Evolutionary conservation across 2,329 filamentous ascomycete genomes (phyloP).

Genomic region (Stemphylium vesicarium): DNA sequence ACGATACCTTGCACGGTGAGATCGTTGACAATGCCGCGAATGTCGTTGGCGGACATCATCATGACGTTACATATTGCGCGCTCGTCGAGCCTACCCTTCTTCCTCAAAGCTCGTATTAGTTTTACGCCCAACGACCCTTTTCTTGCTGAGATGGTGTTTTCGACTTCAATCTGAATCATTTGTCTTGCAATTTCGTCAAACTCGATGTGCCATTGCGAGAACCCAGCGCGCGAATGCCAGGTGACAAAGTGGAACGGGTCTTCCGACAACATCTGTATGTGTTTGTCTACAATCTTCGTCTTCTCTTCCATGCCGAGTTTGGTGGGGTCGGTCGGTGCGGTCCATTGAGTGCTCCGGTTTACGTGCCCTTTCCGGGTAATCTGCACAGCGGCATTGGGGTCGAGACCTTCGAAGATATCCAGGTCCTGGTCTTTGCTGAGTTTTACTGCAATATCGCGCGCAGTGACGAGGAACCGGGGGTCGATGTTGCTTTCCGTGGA

Average conservation of each 20-base stretch:
- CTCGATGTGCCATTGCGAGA: conserved; percentile 82
- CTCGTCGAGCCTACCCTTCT: conserved; percentile 93
- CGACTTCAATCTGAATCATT: conserved; percentile 78
- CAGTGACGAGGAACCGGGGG: conserved; percentile 46
- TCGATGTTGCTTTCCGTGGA: conserved; percentile 41
- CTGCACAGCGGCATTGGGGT: conserved; percentile 36
- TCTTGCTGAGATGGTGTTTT: conserved; percentile 77
- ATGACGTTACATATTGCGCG: conserved; percentile 82
- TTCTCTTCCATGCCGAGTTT: conserved; percentile 33
- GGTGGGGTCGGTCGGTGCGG: conserved; percentile 34
- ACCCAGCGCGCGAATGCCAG: conserved; percentile 67
- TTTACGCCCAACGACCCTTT: conserved; percentile 80
- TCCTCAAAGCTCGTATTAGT: conserved; percentile 81
- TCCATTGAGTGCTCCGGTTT: conserved; percentile 27
- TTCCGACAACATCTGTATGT: conserved; percentile 74
- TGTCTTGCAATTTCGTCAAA: conserved; percentile 74
- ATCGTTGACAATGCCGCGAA: conserved; percentile 81
- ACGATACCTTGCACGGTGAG: conserved; percentile 88
- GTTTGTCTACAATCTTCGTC: conserved; percentile 64
- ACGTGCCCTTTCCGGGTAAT: conserved; percentile 34
- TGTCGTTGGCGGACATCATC: conserved; percentile 82
- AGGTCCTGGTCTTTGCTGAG: conserved; percentile 47
- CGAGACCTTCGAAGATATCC: conserved; percentile 49
- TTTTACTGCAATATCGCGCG: conserved; percentile 51
- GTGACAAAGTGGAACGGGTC: conserved; percentile 70